phyloP scores from a whole-genome alignment of 371 early-diverging fungal genomes.

The Mortierella polycephala region DNA sequence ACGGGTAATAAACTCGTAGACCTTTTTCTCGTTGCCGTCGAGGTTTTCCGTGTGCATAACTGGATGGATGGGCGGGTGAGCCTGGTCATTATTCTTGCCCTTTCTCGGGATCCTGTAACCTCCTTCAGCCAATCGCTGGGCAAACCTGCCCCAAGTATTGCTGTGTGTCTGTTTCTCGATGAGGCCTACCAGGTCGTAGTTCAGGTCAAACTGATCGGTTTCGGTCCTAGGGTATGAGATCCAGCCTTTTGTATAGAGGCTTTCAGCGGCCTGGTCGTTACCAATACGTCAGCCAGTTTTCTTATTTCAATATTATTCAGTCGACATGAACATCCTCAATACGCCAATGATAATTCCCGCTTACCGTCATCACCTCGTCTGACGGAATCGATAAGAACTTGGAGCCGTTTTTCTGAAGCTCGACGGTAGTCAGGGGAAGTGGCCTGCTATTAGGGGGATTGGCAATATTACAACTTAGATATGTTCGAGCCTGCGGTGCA shows the following conservation, averaged over 20 bases:
- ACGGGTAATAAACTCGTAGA: constrained; percentile 95
- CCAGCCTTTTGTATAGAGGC: constrained; percentile 87
- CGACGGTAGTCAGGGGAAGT: constrained; percentile 95
- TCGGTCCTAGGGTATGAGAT: constrained; percentile 99
- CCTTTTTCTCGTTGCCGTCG: constrained; percentile 73
- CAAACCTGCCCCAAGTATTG: constrained; percentile 74
- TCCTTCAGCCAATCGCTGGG: constrained; percentile 76
- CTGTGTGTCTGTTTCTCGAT: constrained; percentile 76
- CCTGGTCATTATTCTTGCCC: constrained; percentile 97
- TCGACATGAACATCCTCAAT: not conserved
- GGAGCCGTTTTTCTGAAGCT: constrained; percentile 91
- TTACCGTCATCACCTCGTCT: constrained; percentile 85
- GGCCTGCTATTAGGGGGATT: constrained; percentile 71
- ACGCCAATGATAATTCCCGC: constrained; percentile 5
- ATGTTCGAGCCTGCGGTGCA: not conserved
- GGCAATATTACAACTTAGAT: not conserved
- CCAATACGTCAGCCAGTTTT: too few relatives aligned
- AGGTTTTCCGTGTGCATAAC: constrained; percentile 75
- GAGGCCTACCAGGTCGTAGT: constrained; percentile 77
- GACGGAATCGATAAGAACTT: constrained; percentile 80
- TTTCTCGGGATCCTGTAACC: constrained; percentile 85
- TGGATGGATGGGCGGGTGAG: constrained; percentile 99
- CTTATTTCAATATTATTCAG: not conserved
- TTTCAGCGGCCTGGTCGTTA: constrained; percentile 78
- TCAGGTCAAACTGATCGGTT: constrained; percentile 91